A percentile compares a stretch with the other conserved stretches of the same genome.
Conservation (phyloP, 306 rosid species). For the Myrica gale region DNA sequence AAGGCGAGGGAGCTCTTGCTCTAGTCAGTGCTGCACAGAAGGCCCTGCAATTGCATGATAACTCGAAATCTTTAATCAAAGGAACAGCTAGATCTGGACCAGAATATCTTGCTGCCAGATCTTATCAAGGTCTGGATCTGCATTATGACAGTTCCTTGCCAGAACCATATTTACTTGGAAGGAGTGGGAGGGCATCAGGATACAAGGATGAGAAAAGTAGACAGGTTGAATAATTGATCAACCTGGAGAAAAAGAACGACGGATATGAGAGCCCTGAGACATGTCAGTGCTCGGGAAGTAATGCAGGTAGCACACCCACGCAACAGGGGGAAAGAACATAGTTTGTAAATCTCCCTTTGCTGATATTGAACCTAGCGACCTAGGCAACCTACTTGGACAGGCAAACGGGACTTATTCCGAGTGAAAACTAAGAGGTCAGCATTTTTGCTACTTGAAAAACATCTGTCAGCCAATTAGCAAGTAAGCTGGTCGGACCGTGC, state of each 20-base stretch:
- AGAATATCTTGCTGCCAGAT: slow-evolving; percentile 63
- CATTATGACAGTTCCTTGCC: slow-evolving; percentile 43
- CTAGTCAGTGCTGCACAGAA: slow-evolving; percentile 64
- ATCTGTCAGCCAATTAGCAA: neutral
- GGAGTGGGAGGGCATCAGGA: slow-evolving; percentile 71
- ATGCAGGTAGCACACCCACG: neutral
- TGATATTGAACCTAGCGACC: neutral
- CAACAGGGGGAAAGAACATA: neutral
- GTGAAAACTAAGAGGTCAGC: neutral
- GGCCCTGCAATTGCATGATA: slow-evolving; percentile 66
- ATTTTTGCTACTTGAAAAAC: neutral
- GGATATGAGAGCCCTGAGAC: neutral
- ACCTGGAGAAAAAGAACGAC: neutral
- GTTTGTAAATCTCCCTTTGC: neutral
- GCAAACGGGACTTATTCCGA: neutral
- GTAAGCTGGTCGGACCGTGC: neutral
- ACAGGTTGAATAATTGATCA: slow-evolving; percentile 12
- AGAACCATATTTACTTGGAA: slow-evolving; percentile 56
- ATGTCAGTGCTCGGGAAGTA: neutral
- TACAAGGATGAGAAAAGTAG: slow-evolving; percentile 51
- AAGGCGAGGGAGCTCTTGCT: slow-evolving; percentile 50
- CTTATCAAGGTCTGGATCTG: slow-evolving; percentile 77
- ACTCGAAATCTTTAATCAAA: slow-evolving; percentile 42
- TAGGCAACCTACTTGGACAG: neutral
- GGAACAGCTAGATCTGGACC: slow-evolving; percentile 70